Evolutionary conservation across 495 filamentous ascomycete species (phyloP), one percentile per base, ranked within the genome.

Genomic region (Usnea hakonensis): DNA sequence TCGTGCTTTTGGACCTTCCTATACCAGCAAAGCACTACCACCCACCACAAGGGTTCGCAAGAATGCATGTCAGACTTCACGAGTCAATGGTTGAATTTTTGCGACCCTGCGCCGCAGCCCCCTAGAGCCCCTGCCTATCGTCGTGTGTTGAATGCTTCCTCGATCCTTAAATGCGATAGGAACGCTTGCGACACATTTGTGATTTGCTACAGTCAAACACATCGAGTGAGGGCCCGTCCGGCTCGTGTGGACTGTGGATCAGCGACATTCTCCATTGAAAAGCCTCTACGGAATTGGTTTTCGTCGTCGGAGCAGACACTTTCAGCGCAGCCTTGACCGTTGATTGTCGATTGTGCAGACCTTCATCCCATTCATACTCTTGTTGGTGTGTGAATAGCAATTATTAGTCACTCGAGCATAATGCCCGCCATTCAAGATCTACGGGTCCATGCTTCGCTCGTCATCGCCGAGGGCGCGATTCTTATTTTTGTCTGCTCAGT

Each of bases 401-500:
- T 19, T 4, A 3, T 2, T 1, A n/a, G 21, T 30, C 5, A 10
- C 21, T 53, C 32, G 3, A 11, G 8, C 50, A 53, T 53, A 9
- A 60, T 60, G 58, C 16, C 37, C 23, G n/a, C n/a, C 14, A 53
- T 60, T 30, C 58, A 60, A 35, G 58, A 60, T 35, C 10, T 48
- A 32, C 14, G 58, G 37, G 41, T 48, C 10, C 58, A 60, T 48
- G 58, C 58, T 28, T 40, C 58, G 19, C 38, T 60, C 26, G 40
- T 60, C 26, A 48, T 60, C 26, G 41, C 41, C 13, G 58, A 60
- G 58, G 58, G 38, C 14, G 58, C 40, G 26, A 21, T 41, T 17
- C 58, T 60, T 10, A 60, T 60, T 48, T 28, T 60, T 16, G 40
- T 60, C 21, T 60, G 58, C 41, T 54, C 58, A 33, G n/a, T 60